Conservation (phyloP, 805 yeast species). For the Candida morakotiae region DNA sequence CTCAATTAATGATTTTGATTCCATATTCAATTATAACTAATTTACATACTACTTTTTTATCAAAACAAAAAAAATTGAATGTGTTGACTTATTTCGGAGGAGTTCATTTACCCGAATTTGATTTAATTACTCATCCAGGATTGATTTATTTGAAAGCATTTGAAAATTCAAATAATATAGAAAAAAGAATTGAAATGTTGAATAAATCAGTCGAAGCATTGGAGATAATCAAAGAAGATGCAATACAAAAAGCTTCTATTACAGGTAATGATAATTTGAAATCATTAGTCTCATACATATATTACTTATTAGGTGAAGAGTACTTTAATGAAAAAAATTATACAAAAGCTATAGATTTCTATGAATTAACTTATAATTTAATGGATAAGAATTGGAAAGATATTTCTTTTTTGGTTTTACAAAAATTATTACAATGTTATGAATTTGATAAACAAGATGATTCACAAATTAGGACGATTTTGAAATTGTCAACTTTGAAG, state of each 20-base stretch:
- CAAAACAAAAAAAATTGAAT: conserved; percentile 12
- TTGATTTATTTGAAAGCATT: conserved; percentile 23
- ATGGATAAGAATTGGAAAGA: conserved; percentile 2
- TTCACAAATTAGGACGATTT: background rate
- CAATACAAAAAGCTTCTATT: background rate
- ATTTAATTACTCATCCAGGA: conserved; percentile 26
- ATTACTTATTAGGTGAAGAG: conserved; percentile 51
- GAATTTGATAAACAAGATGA: background rate
- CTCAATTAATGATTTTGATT: conserved; percentile 48
- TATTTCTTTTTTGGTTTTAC: background rate
- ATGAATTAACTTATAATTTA: conserved; percentile 10
- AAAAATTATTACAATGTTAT: conserved; percentile 4
- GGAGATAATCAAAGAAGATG: background rate
- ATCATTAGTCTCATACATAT: conserved; percentile 22
- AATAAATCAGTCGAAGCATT: conserved; percentile 22
- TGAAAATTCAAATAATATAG: conserved; percentile 15
- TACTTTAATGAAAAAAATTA: conserved; percentile 18
- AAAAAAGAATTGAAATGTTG: conserved; percentile 26
- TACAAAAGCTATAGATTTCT: conserved; percentile 17
- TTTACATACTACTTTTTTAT: conserved; percentile 11
- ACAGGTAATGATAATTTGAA: conserved; percentile 4
- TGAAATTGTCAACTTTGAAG: conserved; percentile 2
- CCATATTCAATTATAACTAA: conserved; percentile 37
- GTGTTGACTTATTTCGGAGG: conserved; percentile 30
- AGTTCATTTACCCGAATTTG: conserved; percentile 20